Base-by-base conservation (phyloP, 805 yeast genomes). In the Cyberlindnera euphorbiiphila region DNA sequence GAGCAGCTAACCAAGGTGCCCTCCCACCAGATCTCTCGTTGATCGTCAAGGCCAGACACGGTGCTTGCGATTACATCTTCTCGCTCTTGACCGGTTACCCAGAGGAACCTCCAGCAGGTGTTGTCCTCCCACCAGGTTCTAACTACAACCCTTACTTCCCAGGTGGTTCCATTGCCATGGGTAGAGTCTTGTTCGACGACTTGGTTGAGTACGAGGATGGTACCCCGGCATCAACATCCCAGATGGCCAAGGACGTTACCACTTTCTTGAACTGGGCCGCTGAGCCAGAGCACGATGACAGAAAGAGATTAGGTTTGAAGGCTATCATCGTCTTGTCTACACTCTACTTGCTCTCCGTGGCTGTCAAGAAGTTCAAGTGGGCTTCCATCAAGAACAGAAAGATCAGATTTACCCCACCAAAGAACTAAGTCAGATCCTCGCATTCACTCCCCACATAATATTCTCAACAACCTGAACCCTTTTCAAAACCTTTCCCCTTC, bases 71-170 rank as follows among this genome's bases (percentile, higher is more conserved):
- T 66, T 93, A 93, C 70, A 84, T 93, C 64, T 93, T 93, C 67
- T 69, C 97, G 21, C 71, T 93, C 60, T 81, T 93, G 67, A 93
- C 98, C 46, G 98, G 98, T 62, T 93, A 93, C 74, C 98, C 98
- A 58, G 98, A 93, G 32, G 98, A 93, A 47, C 85, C 96, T 45
- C 98, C 98, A 53, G 98, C 96, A 22, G 98, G 98, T 73, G 96
- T 86, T 44, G 74, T 65, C 36, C 74, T 93, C 56, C 94, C 98
- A 42, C 84, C 86, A 46, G 98, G 98, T 49, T 67, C 95, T 46
- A 93, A 93, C 81, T 93, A 93, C 72, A 93, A 93, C 78, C 98
- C 98, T 60, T 93, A 93, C 76, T 93, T 93, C 96, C 98, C 98
- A 65, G 98, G 98, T 71, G 98, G 98, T 51, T 76, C 97, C 29